A percentile compares a stretch with the other conserved stretches of the same genome.
Conservation (phyloP, 495 filamentous ascomycete genomes). For the Daldinia childiae region DNA sequence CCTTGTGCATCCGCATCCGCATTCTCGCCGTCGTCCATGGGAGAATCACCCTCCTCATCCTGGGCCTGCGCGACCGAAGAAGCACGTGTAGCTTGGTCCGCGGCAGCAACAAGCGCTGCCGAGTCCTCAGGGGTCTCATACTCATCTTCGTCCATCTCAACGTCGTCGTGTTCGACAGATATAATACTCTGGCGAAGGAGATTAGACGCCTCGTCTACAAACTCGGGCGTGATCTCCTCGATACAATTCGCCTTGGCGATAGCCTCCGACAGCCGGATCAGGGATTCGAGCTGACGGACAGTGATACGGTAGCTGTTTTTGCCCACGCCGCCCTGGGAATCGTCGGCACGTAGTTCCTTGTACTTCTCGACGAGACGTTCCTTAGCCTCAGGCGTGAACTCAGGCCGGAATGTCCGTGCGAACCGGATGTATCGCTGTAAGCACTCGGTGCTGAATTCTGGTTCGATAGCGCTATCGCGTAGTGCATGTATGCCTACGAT, state of each 20-base stretch:
- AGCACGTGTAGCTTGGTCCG: conserved; percentile 54
- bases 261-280: conserved; percentile 93
- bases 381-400: conserved; percentile 90
- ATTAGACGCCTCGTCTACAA: conserved; percentile 91
- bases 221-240: conserved; percentile 82
- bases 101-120: conserved; percentile 48
- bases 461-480: conserved; percentile 87
- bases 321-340: conserved; percentile 92
- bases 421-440: conserved; percentile 98
- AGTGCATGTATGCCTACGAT: conserved; percentile 95
- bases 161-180: conserved; percentile 96
- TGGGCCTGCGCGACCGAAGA: conserved; percentile 6
- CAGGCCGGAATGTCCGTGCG: conserved; percentile 91
- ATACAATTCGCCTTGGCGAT: conserved; percentile 98
- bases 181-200: conserved; percentile 94
- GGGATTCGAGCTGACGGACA: conserved; percentile 91
- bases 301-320: conserved; percentile 96
- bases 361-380: conserved; percentile 87
- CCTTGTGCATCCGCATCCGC: conserved; percentile 53
- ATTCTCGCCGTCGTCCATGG: conserved; percentile 69
- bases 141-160: conserved; percentile 91
- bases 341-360: conserved; percentile 93
- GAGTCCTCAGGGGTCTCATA: conserved; percentile 52
- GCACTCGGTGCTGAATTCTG: conserved; percentile 96
- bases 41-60: conserved; percentile 73